Evolutionary conservation across 805 yeast species (phyloP).

Genomic region (Metschnikowia arizonensis): DNA sequence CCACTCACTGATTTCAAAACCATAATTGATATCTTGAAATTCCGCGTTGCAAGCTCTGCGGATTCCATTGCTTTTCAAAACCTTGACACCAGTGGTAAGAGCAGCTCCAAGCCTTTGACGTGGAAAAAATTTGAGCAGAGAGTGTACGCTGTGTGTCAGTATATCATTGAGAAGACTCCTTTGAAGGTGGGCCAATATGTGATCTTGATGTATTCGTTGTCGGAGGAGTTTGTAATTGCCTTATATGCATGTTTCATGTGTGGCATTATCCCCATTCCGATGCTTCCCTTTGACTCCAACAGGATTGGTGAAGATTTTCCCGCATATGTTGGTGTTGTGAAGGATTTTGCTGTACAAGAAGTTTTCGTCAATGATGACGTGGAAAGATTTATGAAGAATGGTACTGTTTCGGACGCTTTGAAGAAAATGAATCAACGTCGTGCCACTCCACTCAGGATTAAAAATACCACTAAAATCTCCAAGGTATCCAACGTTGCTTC

Average conservation of each 20-base stretch:
- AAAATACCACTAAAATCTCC: constrained; percentile 62
- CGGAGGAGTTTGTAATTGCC: constrained; percentile 82
- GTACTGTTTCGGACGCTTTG: constrained; percentile 56
- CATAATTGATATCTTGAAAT: constrained; percentile 69
- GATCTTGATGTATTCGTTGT: constrained; percentile 76
- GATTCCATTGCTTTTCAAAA: constrained; percentile 74
- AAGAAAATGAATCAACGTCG: constrained; percentile 42
- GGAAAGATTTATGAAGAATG: constrained; percentile 64
- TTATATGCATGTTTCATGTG: constrained; percentile 81
- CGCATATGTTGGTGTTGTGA: constrained; percentile 59
- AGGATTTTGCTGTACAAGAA: constrained; percentile 66
- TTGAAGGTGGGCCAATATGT: constrained; percentile 69
- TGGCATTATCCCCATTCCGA: constrained; percentile 74
- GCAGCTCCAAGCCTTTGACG: constrained; percentile 37
- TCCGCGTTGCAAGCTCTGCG: constrained; percentile 68
- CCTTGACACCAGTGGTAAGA: constrained; percentile 33
- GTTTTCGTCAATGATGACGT: constrained; percentile 76
- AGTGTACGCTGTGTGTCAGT: constrained; percentile 68
- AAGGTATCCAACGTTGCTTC: constrained; percentile 37
- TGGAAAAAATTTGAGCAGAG: constrained; percentile 83
- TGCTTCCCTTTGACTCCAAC: constrained; percentile 64
- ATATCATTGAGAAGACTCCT: constrained; percentile 62
- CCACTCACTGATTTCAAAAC: constrained; percentile 68
- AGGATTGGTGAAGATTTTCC: constrained; percentile 71
- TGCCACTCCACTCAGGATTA: constrained; percentile 45